phyloP scores from a whole-genome alignment of 352 stramenopile species.

The Phytopythium oedochilum region DNA sequence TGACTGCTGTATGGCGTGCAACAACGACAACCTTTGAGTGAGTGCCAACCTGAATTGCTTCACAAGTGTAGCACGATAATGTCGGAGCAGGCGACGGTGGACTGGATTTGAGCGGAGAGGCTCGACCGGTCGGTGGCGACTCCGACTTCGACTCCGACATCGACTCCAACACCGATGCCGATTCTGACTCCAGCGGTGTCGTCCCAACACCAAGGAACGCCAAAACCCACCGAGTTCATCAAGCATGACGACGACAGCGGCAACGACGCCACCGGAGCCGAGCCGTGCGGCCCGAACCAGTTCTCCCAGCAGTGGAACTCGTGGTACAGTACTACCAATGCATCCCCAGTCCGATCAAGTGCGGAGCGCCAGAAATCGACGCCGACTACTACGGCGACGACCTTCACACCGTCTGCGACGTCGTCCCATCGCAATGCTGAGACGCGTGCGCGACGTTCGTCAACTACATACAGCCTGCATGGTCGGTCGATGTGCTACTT shows the following conservation, averaged over 20 bases:
- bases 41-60: too few species aligned
- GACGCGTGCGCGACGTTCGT: constrained; percentile 19
- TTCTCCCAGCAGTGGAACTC: constrained; percentile 36
- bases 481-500: constrained; percentile 21
- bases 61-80: too few species aligned
- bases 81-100: too few species aligned
- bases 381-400: constrained; percentile 36
- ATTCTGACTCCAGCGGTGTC: too few species aligned
- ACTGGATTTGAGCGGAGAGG: too few species aligned
- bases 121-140: too few species aligned
- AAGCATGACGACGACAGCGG: constrained; percentile 11
- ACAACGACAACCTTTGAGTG: too few species aligned
- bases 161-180: too few species aligned
- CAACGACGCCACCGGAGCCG: constrained; percentile 1
- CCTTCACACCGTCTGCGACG: constrained; percentile 19
- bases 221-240: too few species aligned
- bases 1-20: too few species aligned
- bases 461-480: constrained; percentile 21
- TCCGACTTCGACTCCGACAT: too few species aligned
- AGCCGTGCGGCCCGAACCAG: constrained; percentile 21
- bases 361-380: constrained; percentile 17
- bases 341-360: constrained; percentile 19
- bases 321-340: constrained; percentile 36
- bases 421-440: constrained; percentile 12
- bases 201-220: too few species aligned